Evolutionary conservation across 805 yeast genomes (phyloP).

Genomic region (Candida hungchunana): DNA sequence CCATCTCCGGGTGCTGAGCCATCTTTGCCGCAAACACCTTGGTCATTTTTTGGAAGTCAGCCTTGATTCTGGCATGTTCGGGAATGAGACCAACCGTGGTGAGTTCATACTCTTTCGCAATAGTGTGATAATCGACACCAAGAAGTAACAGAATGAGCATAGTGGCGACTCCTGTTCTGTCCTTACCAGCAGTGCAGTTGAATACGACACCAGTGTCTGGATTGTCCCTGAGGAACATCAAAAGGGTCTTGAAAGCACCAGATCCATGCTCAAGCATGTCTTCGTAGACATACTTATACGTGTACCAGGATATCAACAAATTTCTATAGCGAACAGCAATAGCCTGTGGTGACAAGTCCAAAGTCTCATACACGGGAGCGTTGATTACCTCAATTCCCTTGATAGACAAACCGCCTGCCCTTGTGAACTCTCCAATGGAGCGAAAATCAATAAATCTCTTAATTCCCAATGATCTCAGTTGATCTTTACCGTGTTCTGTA

Average conservation of each 20-base stretch:
- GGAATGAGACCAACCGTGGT: conserved; percentile 62
- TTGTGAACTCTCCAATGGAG: conserved; percentile 49
- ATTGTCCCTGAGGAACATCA: conserved; percentile 51
- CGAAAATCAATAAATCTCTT: conserved; percentile 64
- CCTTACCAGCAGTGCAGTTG: conserved; percentile 87
- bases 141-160: conserved; percentile 60
- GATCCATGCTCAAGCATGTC: conserved; percentile 51
- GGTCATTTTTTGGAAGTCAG: conserved; percentile 11
- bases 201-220: conserved; percentile 50
- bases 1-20: not conserved
- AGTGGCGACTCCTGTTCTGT: conserved; percentile 72
- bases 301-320: conserved; percentile 54
- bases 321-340: conserved; percentile 52
- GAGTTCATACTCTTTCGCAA: conserved; percentile 74
- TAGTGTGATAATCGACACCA: conserved; percentile 61
- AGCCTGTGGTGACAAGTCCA: conserved; percentile 61
- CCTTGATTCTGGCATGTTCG: conserved; percentile 28
- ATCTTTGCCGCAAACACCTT: not conserved
- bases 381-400: conserved; percentile 46
- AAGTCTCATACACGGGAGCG: conserved; percentile 51
- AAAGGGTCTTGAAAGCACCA: conserved; percentile 43
- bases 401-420: conserved; percentile 41
- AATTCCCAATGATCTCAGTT: conserved; percentile 37
- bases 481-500: conserved; percentile 47
- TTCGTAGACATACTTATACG: conserved; percentile 60